These are phyloP conservation scores for Colletotrichum simmondsii DNA, from an alignment of 2,329 filamentous ascomycete species.

Conservation along the genomic window DNA sequence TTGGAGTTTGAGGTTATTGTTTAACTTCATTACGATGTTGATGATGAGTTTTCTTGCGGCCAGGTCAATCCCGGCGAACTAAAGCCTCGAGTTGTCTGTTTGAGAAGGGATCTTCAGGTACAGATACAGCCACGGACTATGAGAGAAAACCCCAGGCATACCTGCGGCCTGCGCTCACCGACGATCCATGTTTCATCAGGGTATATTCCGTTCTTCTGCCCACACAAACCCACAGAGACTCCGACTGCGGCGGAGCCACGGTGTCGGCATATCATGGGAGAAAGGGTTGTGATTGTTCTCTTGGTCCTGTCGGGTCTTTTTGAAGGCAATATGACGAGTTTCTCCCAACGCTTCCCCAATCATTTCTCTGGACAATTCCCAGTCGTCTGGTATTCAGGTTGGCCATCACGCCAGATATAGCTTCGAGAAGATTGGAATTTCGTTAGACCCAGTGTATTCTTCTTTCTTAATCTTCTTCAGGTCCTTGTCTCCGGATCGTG, in stretches of 20 bases:
- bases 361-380: slow-evolving; percentile 1
- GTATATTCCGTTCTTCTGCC: slow-evolving; percentile 4
- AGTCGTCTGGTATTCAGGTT: not conserved
- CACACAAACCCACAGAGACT: slow-evolving; percentile 3
- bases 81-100: not conserved
- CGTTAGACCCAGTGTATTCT: slow-evolving; percentile 15
- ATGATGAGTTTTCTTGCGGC: not conserved
- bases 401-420: not conserved
- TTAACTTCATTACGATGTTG: not conserved
- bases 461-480: slow-evolving; percentile 17
- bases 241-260: not conserved
- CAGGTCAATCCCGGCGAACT: slow-evolving; percentile 3
- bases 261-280: not conserved
- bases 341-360: not conserved
- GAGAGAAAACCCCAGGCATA: not conserved
- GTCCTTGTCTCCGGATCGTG: slow-evolving; percentile 1
- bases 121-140: not conserved
- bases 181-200: slow-evolving; percentile 10
- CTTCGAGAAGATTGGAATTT: slow-evolving; percentile 23
- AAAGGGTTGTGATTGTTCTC: not conserved
- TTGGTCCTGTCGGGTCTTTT: not conserved
- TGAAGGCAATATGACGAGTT: not conserved
- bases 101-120: slow-evolving; percentile 11
- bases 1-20: not conserved
- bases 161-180: not conserved